These are phyloP conservation scores for Trichoderma cornu-damae DNA, from an alignment of 2,329 filamentous ascomycete genomes.

Conservation along the genomic window DNA sequence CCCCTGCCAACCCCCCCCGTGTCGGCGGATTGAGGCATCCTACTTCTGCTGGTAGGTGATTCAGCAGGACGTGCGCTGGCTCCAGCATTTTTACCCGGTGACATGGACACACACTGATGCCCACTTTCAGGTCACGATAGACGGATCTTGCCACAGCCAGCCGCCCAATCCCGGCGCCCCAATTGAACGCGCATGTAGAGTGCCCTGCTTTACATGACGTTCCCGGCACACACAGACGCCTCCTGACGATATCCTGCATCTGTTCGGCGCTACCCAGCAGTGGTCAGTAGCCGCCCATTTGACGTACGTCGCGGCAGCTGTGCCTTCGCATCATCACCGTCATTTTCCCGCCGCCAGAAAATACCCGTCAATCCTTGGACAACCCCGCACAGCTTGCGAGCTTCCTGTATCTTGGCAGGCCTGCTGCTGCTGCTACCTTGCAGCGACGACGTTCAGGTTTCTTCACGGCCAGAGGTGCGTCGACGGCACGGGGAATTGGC, in stretches of 20 bases:
- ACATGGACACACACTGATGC: constrained; percentile 8
- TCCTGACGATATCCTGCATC: constrained; percentile 15
- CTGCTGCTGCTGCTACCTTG: too few relatives aligned
- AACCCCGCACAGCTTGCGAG: constrained; percentile 6
- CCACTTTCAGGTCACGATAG: constrained; percentile 10
- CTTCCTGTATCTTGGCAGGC: too few relatives aligned
- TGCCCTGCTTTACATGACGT: constrained; percentile 8
- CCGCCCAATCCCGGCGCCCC: constrained; percentile 3
- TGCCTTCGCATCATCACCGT: constrained; percentile 6
- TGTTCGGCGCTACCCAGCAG: constrained; percentile 1
- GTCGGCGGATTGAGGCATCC: neutral
- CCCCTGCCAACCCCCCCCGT: neutral
- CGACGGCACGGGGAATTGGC: constrained; percentile 2
- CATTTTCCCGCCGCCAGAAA: neutral
- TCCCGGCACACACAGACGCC: constrained; percentile 9
- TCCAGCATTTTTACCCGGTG: constrained; percentile 1
- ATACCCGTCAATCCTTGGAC: neutral
- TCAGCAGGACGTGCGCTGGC: neutral
- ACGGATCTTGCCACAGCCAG: constrained; percentile 6
- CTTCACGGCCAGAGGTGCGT: constrained; percentile 3
- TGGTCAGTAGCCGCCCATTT: too few relatives aligned
- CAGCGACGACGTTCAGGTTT: constrained; percentile 5
- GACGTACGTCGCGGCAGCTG: constrained; percentile 6
- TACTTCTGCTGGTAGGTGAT: too few relatives aligned
- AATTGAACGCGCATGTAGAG: constrained; percentile 8